Evolutionary conservation across 2,329 filamentous ascomycete species (phyloP).

Genomic region (Saccharata proteae): DNA sequence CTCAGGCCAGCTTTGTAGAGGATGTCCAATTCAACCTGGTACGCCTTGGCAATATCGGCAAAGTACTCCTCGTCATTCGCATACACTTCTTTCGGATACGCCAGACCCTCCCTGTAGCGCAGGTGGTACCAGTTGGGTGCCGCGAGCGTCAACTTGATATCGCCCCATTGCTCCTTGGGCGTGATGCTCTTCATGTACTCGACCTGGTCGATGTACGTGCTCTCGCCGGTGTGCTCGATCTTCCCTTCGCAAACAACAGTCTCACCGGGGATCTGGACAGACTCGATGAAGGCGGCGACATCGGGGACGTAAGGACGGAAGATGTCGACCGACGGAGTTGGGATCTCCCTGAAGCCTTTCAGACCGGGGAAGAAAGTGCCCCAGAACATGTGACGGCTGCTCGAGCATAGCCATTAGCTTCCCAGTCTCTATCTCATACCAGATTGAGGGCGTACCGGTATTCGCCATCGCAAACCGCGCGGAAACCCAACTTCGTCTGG

Average conservation of each 20-base stretch:
- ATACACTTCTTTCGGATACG: slow-evolving; percentile 29
- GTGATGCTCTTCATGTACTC: slow-evolving; percentile 45
- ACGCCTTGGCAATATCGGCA: slow-evolving; percentile 29
- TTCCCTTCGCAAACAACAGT: slow-evolving; percentile 44
- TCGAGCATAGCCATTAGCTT: too few relatives aligned
- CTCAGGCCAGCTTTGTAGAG: slow-evolving; percentile 31
- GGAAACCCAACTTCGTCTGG: slow-evolving; percentile 49
- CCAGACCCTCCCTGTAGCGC: slow-evolving; percentile 42
- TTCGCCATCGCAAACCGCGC: slow-evolving; percentile 55
- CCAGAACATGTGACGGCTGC: slow-evolving; percentile 37
- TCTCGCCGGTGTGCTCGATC: slow-evolving; percentile 41
- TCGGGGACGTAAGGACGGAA: slow-evolving; percentile 47
- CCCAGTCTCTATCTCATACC: too few relatives aligned
- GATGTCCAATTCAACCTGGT: slow-evolving; percentile 30
- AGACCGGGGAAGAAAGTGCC: slow-evolving; percentile 40
- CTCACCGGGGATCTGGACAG: slow-evolving; percentile 41
- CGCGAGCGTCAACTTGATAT: slow-evolving; percentile 54
- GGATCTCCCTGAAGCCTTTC: slow-evolving; percentile 39
- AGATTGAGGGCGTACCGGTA: slow-evolving; percentile 29
- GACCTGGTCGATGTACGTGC: slow-evolving; percentile 44
- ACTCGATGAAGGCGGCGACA: slow-evolving; percentile 47
- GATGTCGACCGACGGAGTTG: slow-evolving; percentile 35
- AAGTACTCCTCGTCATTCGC: slow-evolving; percentile 31
- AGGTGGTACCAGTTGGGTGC: slow-evolving; percentile 57
- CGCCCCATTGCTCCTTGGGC: slow-evolving; percentile 45